phyloP scores from a whole-genome alignment of 2,329 filamentous ascomycete species.

The Zasmidium cellare region DNA sequence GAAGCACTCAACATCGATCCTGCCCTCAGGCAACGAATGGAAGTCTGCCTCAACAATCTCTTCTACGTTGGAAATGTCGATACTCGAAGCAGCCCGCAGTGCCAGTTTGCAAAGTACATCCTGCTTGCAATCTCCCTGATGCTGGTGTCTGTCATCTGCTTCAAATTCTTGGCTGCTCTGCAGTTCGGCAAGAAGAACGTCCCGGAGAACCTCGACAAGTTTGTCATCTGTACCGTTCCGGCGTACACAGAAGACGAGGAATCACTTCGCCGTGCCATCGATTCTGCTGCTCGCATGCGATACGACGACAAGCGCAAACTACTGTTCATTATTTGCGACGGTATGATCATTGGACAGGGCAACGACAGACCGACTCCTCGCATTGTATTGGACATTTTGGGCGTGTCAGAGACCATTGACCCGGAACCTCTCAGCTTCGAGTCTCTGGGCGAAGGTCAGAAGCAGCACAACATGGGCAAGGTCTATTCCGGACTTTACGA shows the following conservation, averaged over 20 bases:
- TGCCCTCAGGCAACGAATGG: conserved; percentile 65
- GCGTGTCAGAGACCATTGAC: conserved; percentile 89
- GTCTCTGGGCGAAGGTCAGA: conserved; percentile 89
- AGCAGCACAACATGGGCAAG: conserved; percentile 99
- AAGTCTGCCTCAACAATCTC: conserved; percentile 83
- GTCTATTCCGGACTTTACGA: conserved; percentile 97
- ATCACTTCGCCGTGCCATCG: conserved; percentile 91
- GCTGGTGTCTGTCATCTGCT: conserved; percentile 77
- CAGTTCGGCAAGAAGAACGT: conserved; percentile 90
- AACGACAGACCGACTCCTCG: conserved; percentile 94
- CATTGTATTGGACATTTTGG: conserved; percentile 95
- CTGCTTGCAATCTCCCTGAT: conserved; percentile 81
- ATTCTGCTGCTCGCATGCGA: conserved; percentile 90
- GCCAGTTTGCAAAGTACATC: conserved; percentile 86
- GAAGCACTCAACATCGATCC: conserved; percentile 63
- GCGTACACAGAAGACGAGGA: conserved; percentile 99
- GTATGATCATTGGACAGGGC: conserved; percentile 99
- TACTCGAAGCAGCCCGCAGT: conserved; percentile 81
- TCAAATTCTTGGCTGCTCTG: conserved; percentile 96
- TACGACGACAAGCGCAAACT: conserved; percentile 99
- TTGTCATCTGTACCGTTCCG: conserved; percentile 95
- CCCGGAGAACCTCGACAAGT: conserved; percentile 96
- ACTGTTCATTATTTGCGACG: conserved; percentile 87
- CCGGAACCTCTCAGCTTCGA: conserved; percentile 97
- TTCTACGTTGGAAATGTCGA: conserved; percentile 94